A percentile compares a stretch with the other conserved stretches of the same genome.
These are phyloP conservation scores for Hydnum rufescens DNA, from an alignment of 768 basidiomycete species.

Conservation along the genomic window DNA sequence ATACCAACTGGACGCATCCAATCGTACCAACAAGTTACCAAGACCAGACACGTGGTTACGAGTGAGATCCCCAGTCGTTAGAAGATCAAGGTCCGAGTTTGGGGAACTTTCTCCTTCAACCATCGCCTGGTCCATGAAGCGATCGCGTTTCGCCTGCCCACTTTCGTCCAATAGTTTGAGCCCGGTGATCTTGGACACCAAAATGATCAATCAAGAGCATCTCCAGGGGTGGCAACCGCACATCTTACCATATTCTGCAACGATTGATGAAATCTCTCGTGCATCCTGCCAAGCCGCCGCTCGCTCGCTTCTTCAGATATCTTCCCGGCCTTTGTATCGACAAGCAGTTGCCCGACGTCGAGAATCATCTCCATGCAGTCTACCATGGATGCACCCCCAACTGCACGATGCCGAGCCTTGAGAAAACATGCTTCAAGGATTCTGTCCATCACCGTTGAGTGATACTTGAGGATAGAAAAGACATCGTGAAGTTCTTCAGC, in stretches of 20 bases:
- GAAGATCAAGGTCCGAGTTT: not conserved
- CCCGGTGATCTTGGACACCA: not conserved
- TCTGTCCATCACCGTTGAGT: constrained; percentile 50
- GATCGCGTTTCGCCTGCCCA: not conserved
- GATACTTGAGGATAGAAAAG: constrained; percentile 46
- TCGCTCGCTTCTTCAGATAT: not conserved
- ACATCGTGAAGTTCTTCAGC: constrained; percentile 27
- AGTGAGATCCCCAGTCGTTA: not conserved
- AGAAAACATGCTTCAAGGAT: constrained; percentile 25
- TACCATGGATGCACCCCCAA: not conserved
- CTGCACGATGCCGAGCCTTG: constrained; percentile 6
- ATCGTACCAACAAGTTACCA: not conserved
- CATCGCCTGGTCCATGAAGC: not conserved
- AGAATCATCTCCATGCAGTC: not conserved
- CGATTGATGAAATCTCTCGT: not conserved
- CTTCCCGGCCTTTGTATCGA: not conserved
- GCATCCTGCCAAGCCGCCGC: not conserved
- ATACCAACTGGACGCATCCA: not conserved
- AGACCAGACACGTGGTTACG: not conserved
- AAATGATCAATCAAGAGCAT: not conserved
- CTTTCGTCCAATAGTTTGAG: not conserved
- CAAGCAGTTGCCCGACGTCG: not conserved
- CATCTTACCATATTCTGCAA: not conserved
- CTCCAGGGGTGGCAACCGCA: not conserved
- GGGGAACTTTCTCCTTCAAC: not conserved